These are phyloP conservation scores for Lycium ferocissimum DNA, from an alignment of 257 asterid species.

Conservation along the genomic window DNA sequence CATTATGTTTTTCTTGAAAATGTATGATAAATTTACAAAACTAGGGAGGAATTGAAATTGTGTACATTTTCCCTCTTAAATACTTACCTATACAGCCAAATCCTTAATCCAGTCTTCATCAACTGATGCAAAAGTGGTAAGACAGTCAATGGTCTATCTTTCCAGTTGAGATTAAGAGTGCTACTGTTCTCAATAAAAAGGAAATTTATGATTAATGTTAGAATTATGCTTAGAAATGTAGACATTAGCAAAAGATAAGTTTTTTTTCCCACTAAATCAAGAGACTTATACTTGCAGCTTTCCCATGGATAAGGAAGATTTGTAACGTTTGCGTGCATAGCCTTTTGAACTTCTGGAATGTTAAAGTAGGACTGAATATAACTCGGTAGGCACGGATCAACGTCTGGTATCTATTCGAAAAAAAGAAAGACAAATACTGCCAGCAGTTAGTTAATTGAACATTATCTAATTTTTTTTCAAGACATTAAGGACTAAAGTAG, in stretches of 20 bases:
- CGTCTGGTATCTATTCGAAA: conserved; percentile 4
- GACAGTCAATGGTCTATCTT: conserved; percentile 33
- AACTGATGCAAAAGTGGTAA: conserved; percentile 38
- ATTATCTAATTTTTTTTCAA: background rate
- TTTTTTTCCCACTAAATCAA: background rate
- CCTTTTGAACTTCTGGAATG: conserved; percentile 38
- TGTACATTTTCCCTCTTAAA: background rate
- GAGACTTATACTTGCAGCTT: conserved; percentile 30
- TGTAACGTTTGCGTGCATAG: conserved; percentile 35
- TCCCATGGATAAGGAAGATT: conserved; percentile 40
- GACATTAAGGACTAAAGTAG: background rate
- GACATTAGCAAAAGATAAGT: background rate
- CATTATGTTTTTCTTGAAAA: background rate
- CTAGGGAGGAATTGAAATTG: background rate
- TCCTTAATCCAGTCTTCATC: conserved; percentile 39
- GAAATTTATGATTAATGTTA: background rate
- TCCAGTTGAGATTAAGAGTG: conserved; percentile 26
- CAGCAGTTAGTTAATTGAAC: background rate
- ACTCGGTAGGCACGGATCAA: conserved; percentile 43
- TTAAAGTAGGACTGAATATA: conserved; percentile 36
- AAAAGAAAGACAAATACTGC: background rate
- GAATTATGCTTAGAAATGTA: background rate
- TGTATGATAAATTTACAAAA: background rate
- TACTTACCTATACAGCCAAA: conserved; percentile 42
- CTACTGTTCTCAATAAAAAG: conserved; percentile 7